Conservation (phyloP, 371 early-diverging fungal species). For the Apophysomyces trapeziformis region DNA sequence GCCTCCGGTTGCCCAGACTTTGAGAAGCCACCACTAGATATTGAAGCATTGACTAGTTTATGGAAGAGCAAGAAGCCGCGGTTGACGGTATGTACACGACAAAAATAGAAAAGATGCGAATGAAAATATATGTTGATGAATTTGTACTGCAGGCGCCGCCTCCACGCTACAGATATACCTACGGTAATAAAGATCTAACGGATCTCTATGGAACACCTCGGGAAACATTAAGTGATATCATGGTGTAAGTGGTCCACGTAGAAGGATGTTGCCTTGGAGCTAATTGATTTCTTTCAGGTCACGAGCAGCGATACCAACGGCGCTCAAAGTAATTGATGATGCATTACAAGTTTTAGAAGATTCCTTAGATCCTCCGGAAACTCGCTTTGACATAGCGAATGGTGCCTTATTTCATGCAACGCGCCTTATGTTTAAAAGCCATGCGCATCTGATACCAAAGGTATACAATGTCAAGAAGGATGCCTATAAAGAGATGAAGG, state of each 20-base stretch:
- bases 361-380: slow-evolving; percentile 26
- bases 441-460: slow-evolving; percentile 37
- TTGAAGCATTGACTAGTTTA: slow-evolving; percentile 24
- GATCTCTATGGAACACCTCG: slow-evolving; percentile 33
- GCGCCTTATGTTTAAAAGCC: slow-evolving; percentile 30
- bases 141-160: slow-evolving; percentile 21
- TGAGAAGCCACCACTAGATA: slow-evolving; percentile 42
- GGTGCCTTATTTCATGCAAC: slow-evolving; percentile 46
- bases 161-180: slow-evolving; percentile 30
- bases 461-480: slow-evolving; percentile 44
- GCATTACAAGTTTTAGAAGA: slow-evolving; percentile 29
- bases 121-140: background rate
- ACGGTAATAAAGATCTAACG: slow-evolving; percentile 43
- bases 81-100: slow-evolving; percentile 23
- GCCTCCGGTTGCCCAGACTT: slow-evolving; percentile 53
- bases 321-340: slow-evolving; percentile 32
- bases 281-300: slow-evolving; percentile 16
- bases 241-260: slow-evolving; percentile 32
- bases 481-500: slow-evolving; percentile 30
- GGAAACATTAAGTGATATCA: slow-evolving; percentile 24
- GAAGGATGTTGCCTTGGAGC: background rate
- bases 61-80: slow-evolving; percentile 26
- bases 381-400: slow-evolving; percentile 42
- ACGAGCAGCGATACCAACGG: slow-evolving; percentile 29
- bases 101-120: too few relatives aligned